These are phyloP conservation scores for Helichrysum umbraculigerum DNA, from an alignment of 129 eudicot species.

Conservation along the genomic window DNA sequence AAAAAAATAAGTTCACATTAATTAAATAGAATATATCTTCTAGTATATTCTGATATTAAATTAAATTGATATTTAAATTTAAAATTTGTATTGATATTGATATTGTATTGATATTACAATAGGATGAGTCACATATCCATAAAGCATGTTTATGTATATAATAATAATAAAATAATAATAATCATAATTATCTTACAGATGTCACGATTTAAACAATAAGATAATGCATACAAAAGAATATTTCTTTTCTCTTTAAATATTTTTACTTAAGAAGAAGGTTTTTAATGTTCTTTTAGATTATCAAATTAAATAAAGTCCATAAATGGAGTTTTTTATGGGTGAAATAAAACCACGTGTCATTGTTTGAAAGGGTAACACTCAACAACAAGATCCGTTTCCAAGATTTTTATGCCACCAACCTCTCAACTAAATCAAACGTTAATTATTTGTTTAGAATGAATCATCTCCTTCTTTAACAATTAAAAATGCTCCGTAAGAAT, in stretches of 20 bases:
- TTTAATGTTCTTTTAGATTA: not conserved
- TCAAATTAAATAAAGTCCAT: not conserved
- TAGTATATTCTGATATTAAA: too few species aligned
- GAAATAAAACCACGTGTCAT: slow-evolving; percentile 13
- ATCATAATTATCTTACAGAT: slow-evolving; percentile 1
- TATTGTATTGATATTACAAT: too few species aligned
- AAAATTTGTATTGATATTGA: too few species aligned
- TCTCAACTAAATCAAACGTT: slow-evolving; percentile 9
- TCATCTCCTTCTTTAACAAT: not conserved
- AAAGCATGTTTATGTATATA: not conserved
- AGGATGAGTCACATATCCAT: slow-evolving; percentile 5
- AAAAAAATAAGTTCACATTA: too few species aligned
- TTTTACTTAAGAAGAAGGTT: not conserved
- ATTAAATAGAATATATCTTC: too few species aligned
- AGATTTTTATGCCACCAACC: slow-evolving; percentile 22
- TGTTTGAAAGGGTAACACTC: slow-evolving; percentile 6
- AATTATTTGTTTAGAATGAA: not conserved
- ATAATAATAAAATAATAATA: not conserved
- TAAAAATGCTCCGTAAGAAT: too few species aligned
- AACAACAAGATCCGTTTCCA: slow-evolving; percentile 18
- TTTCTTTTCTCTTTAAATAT: not conserved
- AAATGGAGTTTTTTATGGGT: not conserved
- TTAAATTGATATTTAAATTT: too few species aligned
- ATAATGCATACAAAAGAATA: not conserved
- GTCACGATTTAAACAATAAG: slow-evolving; percentile 11